These are phyloP conservation scores for Suhomyces tanzawaensis DNA, from an alignment of 805 yeast genomes.

Conservation along the genomic window DNA sequence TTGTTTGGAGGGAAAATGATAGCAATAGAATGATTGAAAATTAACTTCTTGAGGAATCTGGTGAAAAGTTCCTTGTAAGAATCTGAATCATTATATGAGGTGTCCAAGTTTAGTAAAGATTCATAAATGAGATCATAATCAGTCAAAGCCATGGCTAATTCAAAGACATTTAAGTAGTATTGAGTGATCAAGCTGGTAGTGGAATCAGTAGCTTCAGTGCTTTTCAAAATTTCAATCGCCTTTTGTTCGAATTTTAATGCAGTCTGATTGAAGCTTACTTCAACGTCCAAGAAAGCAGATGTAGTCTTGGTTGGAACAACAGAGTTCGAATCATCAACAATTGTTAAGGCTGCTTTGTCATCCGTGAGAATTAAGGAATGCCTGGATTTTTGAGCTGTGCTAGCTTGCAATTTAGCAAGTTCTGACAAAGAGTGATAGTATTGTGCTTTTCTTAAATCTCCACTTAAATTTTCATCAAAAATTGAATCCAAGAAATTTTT, in stretches of 20 bases:
- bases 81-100: neutral
- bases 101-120: constrained; percentile 16
- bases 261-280: constrained; percentile 14
- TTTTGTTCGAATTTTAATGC: constrained; percentile 26
- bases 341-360: constrained; percentile 7
- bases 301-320: constrained; percentile 4
- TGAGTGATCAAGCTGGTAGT: constrained; percentile 10
- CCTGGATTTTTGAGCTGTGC: constrained; percentile 1
- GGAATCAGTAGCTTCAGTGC: neutral
- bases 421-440: constrained; percentile 32
- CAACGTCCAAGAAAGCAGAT: constrained; percentile 5
- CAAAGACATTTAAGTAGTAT: constrained; percentile 23
- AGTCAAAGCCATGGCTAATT: constrained; percentile 21
- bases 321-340: neutral
- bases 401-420: constrained; percentile 19
- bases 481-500: constrained; percentile 21
- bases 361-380: constrained; percentile 5
- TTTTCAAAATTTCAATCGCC: constrained; percentile 22
- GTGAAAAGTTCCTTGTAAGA: constrained; percentile 19
- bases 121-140: constrained; percentile 20
- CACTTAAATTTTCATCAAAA: constrained; percentile 14
- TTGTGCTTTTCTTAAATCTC: constrained; percentile 17
- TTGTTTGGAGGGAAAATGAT: constrained; percentile 21
- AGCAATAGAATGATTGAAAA: constrained; percentile 20
- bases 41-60: constrained; percentile 26